Conservation (phyloP, 2,329 filamentous ascomycete genomes). For the Monosporascus sp. region DNA sequence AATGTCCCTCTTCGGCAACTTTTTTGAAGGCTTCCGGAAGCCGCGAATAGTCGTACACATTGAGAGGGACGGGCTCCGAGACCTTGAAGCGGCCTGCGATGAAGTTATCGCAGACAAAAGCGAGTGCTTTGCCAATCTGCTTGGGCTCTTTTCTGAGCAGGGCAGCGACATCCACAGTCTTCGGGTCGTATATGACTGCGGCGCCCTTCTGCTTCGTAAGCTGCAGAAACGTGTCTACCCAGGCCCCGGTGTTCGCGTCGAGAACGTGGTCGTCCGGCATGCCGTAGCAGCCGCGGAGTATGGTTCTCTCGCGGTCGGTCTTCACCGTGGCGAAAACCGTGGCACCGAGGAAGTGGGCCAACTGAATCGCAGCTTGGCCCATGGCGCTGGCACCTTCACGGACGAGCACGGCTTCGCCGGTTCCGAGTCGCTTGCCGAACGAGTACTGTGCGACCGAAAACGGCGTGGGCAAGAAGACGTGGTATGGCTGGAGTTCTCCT, state of each 20-base stretch:
- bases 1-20: neutral
- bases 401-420: conserved; percentile 33
- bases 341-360: conserved; percentile 32
- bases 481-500: conserved; percentile 3
- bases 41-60: conserved; percentile 8
- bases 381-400: conserved; percentile 38
- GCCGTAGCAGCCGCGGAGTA: conserved; percentile 28
- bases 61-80: neutral
- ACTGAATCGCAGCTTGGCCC: conserved; percentile 38
- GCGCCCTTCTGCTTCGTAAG: conserved; percentile 30
- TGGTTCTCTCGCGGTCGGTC: conserved; percentile 28
- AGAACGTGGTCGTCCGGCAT: conserved; percentile 35
- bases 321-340: conserved; percentile 38
- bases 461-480: conserved; percentile 30
- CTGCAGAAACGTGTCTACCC: conserved; percentile 27
- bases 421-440: conserved; percentile 27
- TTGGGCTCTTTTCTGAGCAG: conserved; percentile 9
- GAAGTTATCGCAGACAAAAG: conserved; percentile 4
- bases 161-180: conserved; percentile 26
- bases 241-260: conserved; percentile 26
- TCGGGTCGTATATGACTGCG: conserved; percentile 41
- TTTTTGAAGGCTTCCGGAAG: conserved; percentile 9
- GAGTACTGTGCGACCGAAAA: conserved; percentile 39
- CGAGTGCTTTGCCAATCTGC: conserved; percentile 9
- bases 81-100: conserved; percentile 1